Evolutionary conservation across 768 basidiomycete genomes (phyloP), one percentile per base, ranked within the genome.

Genomic region (Lactarius tabidus): DNA sequence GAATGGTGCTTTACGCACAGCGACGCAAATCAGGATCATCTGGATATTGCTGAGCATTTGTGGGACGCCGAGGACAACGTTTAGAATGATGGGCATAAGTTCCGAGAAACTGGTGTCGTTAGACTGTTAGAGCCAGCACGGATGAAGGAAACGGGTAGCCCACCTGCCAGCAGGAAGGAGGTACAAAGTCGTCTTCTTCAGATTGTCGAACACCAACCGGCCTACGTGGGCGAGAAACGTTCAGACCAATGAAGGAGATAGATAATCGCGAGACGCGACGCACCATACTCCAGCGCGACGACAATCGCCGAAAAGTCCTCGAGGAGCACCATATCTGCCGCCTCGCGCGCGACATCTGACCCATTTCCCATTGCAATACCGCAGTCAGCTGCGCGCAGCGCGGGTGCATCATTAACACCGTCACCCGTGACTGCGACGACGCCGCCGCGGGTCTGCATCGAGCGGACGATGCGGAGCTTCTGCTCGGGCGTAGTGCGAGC

Each of bases 351-450:
- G 3, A 84, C 80, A 60, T 83, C 82, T 15, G 79, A 81, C 2
- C 82, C 81, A 28, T 76, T 73, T 12, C 82, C 85, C 78, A 86
- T 83, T 0, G 84, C 85, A 43, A 87, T 81, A 60, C 86, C 86
- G 57, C 85, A 82, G 69, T 89, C 81, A 1, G 85, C 84, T 33
- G 82, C 82, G 65, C 84, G 84, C 60, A 86, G 74, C 3, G 85
- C 81, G 0, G 85, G 82, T 0, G 82, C 81, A 69, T 86, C 84
- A 66, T 86, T 86, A 0, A 85, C 84, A 33, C 86, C 87, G 71
- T 89, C 87, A 3, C 87, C 87, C 5, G 86, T 88, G 64, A 87
- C 85, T 1, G 83, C 85, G 6, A 86, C 85, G 1, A 83, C 79
- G 67, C 80, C 79, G 2, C 79, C 81, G 3, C 80, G 74, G 10